Base-by-base conservation (phyloP, 768 basidiomycete genomes). In the Psilocybe tampanensis region DNA sequence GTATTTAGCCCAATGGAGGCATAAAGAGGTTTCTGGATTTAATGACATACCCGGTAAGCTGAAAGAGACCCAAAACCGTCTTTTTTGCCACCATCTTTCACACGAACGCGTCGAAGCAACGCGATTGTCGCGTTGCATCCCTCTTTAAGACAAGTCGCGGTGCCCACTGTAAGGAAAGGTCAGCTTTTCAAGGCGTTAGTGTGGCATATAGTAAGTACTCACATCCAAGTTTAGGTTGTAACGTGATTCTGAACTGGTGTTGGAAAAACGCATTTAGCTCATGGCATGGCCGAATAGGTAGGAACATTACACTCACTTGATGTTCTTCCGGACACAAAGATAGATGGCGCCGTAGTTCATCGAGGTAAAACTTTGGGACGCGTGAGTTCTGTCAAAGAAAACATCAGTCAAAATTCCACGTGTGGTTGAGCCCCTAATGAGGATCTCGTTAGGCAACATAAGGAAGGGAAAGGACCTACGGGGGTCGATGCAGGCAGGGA, bases 31-130 rank as follows among this genome's bases (percentile, higher is more conserved):
- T 53, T 39, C 8, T 54, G 19, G 47, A 56, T 19, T 26, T 33
- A 45, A 39, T 60, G 19, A 68, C 75, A 51, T 65, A 82, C 83
- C 51, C 76, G 69, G 65, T 80, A 85, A 1, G 74, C 66, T n/a
- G 71, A 68, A 36, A 85, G 62, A 8, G 77, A 78, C 19, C 82
- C 82, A 52, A 83, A 60, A 19, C 84, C 81, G 21, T 72, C 71
- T 17, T 49, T 52, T 58, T 64, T 66, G 12, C 82, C 80, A n/a
- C 79, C 78, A 64, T 80, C 80, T 3, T 60, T 54, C 1, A 58
- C 57, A 26, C 63, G 68, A 17, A 62, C 44, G 49, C 73, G 72
- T 33, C 60, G 57, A 5, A 56, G 60, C 33, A 84, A 70, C 3
- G 67, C 47, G 23, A 84, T 72, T 15, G 55, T 43, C 41, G 66